Evolutionary conservation across 2,329 filamentous ascomycete genomes (phyloP), one percentile per base, ranked within the genome.

Genomic region (Pseudogymnoascus sp.): DNA sequence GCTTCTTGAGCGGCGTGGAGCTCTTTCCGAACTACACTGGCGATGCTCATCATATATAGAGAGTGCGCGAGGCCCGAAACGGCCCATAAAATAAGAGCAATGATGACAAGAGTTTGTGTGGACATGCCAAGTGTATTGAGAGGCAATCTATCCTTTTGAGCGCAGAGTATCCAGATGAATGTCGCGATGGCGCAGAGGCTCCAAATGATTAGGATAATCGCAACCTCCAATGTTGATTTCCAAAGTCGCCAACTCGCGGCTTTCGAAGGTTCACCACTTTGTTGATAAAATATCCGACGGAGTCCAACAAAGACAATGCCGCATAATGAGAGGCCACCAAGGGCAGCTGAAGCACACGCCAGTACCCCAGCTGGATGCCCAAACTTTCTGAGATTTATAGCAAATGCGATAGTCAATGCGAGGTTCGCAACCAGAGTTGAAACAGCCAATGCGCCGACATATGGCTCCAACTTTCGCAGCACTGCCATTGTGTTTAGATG

Each of bases 331-430:
- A 70, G 63, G 37, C 64, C 62, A 18, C 65, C 59, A 11, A 73
- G 59, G 16, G 62, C 68, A 11, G 69, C 70, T 38, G 71, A 67
- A 14, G 72, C 66, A 36, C 72, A 69, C 16, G 70, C 67, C 34
- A 67, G 65, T 21, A 65, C 49, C 7, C 65, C 66, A 7, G 64
- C 63, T n/a, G 38, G 65, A 11, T 43, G 38, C 28, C 62, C 49
- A 7, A 66, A 64, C 2, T 64, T 56, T 34, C 64, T 43, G 14
- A 72, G 63, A 21, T 63, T 65, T 59, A 68, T 59, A 6, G 72
- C 68, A 49, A 73, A 71, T 37, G 71, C 67, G 53, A 74, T 66
- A 40, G 72, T 67, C 56, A 73, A 69, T 11, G 66, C 69, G 28
- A 73, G 64, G 66, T 71, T 65, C 9, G 65, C 68, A 38, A 67